Conservation (phyloP, 2,329 filamentous ascomycete genomes). For the Coniochaeta prunicola region DNA sequence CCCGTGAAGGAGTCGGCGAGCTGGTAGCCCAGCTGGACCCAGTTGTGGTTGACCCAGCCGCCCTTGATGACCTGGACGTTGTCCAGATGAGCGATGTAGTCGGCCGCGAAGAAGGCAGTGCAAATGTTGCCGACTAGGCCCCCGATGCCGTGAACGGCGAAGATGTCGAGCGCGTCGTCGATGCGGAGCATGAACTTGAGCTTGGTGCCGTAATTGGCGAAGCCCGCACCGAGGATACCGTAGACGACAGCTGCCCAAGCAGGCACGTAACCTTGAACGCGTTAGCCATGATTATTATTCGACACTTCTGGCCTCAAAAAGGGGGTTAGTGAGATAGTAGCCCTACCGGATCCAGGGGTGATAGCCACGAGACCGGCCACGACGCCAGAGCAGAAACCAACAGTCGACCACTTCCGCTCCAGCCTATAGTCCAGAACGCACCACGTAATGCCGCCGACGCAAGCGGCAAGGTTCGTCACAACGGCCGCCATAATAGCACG, state of each 20-base stretch:
- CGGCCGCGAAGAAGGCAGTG: constrained; percentile 76
- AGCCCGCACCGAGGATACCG: constrained; percentile 65
- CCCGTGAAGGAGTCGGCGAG: constrained; percentile 74
- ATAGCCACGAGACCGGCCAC: constrained; percentile 83
- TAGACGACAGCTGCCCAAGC: constrained; percentile 78
- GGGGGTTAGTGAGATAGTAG: not conserved
- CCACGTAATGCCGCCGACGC: constrained; percentile 81
- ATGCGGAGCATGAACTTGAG: constrained; percentile 76
- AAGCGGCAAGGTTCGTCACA: constrained; percentile 79
- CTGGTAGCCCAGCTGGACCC: constrained; percentile 77
- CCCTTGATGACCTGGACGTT: constrained; percentile 60
- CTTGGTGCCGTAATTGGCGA: constrained; percentile 87
- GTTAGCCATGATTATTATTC: not conserved
- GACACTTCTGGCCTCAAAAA: not conserved
- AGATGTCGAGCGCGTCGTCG: constrained; percentile 85
- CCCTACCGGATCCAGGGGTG: constrained; percentile 70
- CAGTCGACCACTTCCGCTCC: constrained; percentile 86
- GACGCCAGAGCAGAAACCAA: constrained; percentile 87
- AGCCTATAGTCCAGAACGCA: constrained; percentile 83
- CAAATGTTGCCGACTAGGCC: constrained; percentile 73
- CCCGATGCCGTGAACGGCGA: constrained; percentile 73
- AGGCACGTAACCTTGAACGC: constrained; percentile 57
- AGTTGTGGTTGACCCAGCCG: constrained; percentile 79
- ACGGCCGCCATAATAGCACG: constrained; percentile 81
- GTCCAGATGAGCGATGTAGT: constrained; percentile 79